These are phyloP conservation scores for Alternaria dauci DNA, from an alignment of 2,329 filamentous ascomycete species.

Conservation along the genomic window DNA sequence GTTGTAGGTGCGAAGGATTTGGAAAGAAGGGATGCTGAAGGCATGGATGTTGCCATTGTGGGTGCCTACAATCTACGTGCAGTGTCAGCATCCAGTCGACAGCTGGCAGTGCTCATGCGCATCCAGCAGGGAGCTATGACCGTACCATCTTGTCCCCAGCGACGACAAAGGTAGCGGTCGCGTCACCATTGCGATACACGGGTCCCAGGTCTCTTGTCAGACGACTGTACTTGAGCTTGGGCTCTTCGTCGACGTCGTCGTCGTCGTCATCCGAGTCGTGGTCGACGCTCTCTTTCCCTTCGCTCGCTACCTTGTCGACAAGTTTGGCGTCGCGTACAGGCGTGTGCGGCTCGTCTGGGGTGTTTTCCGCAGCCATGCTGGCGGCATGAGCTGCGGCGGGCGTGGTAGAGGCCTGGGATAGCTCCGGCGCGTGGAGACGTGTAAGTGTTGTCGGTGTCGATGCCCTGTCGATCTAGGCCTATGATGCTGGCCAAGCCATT, in stretches of 20 bases:
- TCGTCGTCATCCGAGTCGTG: constrained; percentile 65
- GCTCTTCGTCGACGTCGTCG: constrained; percentile 91
- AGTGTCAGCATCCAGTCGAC: constrained; percentile 63
- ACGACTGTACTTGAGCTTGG: constrained; percentile 89
- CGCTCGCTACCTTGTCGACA: constrained; percentile 30
- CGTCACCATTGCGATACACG: constrained; percentile 93
- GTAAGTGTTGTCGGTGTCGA: constrained; percentile 30
- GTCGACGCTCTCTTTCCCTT: constrained; percentile 33
- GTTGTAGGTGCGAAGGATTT: constrained; percentile 84
- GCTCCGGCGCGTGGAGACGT: constrained; percentile 31
- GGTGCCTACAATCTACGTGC: constrained; percentile 80
- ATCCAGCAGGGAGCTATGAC: constrained; percentile 22
- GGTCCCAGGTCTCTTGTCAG: constrained; percentile 80
- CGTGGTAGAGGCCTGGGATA: constrained; percentile 23
- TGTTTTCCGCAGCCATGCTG: constrained; percentile 53
- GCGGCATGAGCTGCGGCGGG: constrained; percentile 49
- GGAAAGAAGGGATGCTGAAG: constrained; percentile 81
- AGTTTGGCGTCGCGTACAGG: constrained; percentile 22
- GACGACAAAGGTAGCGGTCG: constrained; percentile 88
- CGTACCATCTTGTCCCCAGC: constrained; percentile 95
- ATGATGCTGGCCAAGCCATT: constrained; percentile 42
- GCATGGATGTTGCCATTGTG: constrained; percentile 98
- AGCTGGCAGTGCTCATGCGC: constrained; percentile 60
- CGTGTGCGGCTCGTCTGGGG: constrained; percentile 51
- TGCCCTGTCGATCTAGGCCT: constrained; percentile 31